These are phyloP conservation scores for Penicillium corylophilum DNA, from an alignment of 2,329 filamentous ascomycete genomes.

Conservation along the genomic window DNA sequence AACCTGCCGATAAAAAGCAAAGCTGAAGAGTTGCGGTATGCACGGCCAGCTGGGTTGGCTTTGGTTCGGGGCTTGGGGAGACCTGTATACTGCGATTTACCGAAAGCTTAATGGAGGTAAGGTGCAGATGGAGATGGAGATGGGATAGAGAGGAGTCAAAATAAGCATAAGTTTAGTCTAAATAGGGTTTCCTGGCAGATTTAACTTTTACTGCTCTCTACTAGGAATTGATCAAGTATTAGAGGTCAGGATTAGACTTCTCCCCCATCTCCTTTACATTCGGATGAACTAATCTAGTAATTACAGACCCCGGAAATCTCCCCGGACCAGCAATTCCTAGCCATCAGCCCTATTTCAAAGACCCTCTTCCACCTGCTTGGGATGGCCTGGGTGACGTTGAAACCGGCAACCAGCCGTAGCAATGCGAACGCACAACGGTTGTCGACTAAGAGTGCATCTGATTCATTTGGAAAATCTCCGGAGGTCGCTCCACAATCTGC, in stretches of 20 bases:
- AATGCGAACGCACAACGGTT: conserved; percentile 22
- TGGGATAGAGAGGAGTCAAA: neutral
- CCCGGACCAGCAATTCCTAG: conserved; percentile 4
- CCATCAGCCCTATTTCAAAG: conserved; percentile 17
- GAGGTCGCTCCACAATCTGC: neutral
- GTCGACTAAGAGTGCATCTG: neutral
- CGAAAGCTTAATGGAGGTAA: conserved; percentile 1
- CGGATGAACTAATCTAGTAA: no score
- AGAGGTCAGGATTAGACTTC: neutral
- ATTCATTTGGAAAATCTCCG: neutral
- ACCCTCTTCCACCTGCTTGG: conserved; percentile 21
- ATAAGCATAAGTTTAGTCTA: neutral
- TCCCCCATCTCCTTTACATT: no score
- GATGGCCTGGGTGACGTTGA: conserved; percentile 23
- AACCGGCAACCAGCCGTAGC: conserved; percentile 18
- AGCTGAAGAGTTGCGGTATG: neutral
- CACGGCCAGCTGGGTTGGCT: neutral
- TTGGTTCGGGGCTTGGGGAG: conserved; percentile 5
- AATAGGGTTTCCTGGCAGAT: neutral
- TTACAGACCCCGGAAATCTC: neutral
- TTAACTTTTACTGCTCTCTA: no score
- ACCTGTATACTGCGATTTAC: conserved; percentile 17
- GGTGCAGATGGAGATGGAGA: neutral
- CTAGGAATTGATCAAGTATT: no score
- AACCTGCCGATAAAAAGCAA: conserved; percentile 16